phyloP scores from a whole-genome alignment of 139 green algal genomes.

The Gonium pectorale region DNA sequence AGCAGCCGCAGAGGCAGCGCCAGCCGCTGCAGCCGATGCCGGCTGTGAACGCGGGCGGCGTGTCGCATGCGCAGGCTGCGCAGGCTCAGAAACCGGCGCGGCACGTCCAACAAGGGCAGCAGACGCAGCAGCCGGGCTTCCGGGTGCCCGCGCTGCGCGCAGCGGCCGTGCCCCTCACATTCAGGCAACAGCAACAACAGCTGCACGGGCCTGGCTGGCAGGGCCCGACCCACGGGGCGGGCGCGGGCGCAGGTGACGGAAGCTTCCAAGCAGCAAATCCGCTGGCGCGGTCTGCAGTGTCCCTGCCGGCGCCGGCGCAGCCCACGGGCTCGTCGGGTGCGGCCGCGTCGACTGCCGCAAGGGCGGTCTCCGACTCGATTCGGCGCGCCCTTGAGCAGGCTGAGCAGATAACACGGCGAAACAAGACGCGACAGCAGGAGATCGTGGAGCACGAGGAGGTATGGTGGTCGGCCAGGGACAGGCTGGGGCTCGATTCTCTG shows the following conservation, averaged over 20 bases:
- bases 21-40: neutral
- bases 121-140: neutral
- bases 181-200: neutral
- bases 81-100: too few species aligned
- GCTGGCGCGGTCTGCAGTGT: too few species aligned
- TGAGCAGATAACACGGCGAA: neutral
- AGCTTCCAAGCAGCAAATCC: too few species aligned
- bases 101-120: too few species aligned
- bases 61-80: too few species aligned
- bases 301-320: neutral
- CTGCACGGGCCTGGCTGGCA: too few species aligned
- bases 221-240: too few species aligned
- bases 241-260: too few species aligned
- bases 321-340: neutral
- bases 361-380: neutral
- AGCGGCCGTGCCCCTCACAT: neutral
- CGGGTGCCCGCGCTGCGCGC: neutral
- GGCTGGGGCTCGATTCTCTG: too few species aligned
- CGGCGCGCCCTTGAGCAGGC: neutral
- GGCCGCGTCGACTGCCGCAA: neutral
- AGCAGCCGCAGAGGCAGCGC: neutral
- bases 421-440: constrained; percentile 21
- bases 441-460: constrained; percentile 29
- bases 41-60: too few species aligned
- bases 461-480: too few species aligned